These are phyloP conservation scores for Primulina huaijiensis DNA, from an alignment of 257 asterid genomes.

Conservation along the genomic window DNA sequence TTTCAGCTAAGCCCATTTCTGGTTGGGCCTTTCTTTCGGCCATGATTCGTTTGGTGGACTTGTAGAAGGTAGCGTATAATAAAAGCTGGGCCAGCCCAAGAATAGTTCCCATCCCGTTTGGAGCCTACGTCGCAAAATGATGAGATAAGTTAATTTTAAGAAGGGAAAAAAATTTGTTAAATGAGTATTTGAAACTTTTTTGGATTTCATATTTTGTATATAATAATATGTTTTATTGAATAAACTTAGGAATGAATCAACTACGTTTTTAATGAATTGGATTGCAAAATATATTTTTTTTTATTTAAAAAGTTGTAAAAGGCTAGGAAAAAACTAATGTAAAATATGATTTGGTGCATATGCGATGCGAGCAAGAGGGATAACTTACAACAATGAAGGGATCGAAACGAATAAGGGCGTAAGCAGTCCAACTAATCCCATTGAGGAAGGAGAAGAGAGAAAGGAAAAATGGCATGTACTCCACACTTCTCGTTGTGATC, in stretches of 20 bases:
- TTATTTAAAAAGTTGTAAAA: no score
- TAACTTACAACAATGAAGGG: constrained; percentile 62
- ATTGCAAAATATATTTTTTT: background rate
- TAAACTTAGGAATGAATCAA: no score
- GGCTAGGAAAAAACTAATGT: no score
- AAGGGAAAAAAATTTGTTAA: background rate
- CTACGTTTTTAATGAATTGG: no score
- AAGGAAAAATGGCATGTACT: constrained; percentile 81
- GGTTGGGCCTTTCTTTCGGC: constrained; percentile 47
- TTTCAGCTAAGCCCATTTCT: constrained; percentile 44
- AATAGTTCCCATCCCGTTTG: constrained; percentile 64
- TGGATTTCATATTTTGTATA: no score
- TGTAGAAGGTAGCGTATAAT: constrained; percentile 66
- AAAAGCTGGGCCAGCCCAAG: constrained; percentile 79
- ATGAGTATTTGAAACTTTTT: background rate
- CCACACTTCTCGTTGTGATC: constrained; percentile 76
- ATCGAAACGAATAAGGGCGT: constrained; percentile 68
- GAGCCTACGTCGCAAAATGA: constrained; percentile 42
- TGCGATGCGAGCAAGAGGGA: no score
- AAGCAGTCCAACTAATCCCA: constrained; percentile 75
- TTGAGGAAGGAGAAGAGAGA: constrained; percentile 74
- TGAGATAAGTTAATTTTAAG: background rate
- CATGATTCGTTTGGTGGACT: constrained; percentile 49
- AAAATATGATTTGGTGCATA: no score
- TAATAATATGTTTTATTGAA: no score